These are phyloP conservation scores for Sporothrix variecibatus DNA, from an alignment of 2,329 filamentous ascomycete species.

Conservation along the genomic window DNA sequence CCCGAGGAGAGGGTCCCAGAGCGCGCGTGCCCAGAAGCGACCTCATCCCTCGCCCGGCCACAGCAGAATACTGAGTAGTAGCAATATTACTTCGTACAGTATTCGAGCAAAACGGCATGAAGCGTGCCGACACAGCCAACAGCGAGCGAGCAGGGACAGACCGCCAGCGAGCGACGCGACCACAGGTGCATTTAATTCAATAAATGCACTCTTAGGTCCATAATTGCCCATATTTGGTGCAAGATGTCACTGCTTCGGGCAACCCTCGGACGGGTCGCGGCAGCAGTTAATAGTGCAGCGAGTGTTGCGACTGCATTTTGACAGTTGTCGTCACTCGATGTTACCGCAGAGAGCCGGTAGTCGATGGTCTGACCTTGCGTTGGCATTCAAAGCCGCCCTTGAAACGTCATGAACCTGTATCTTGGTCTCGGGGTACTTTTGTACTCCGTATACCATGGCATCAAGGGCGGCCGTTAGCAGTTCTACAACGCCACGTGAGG, in stretches of 20 bases:
- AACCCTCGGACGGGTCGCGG: not conserved
- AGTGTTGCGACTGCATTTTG: not conserved
- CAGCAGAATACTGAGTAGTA: not conserved
- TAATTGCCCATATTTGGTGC: not conserved
- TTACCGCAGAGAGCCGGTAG: not conserved
- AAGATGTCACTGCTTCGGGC: not conserved
- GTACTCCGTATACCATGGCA: not conserved
- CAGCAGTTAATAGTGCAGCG: not conserved
- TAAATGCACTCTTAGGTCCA: too few relatives aligned
- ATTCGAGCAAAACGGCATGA: not conserved
- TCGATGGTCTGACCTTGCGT: not conserved
- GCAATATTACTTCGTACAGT: too few relatives aligned
- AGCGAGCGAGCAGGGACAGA: not conserved
- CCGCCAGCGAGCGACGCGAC: not conserved
- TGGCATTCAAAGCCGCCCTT: not conserved
- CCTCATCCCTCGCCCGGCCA: not conserved
- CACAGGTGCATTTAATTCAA: not conserved
- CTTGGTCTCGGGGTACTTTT: not conserved
- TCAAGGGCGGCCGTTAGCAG: not conserved
- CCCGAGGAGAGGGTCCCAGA: not conserved
- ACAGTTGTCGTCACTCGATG: not conserved
- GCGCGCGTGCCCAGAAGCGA: not conserved
- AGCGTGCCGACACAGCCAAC: not conserved
- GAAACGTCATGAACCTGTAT: not conserved
- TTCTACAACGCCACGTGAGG: not conserved